Conservation (phyloP, 2,329 filamentous ascomycete genomes). For the Epichloe festucae region DNA sequence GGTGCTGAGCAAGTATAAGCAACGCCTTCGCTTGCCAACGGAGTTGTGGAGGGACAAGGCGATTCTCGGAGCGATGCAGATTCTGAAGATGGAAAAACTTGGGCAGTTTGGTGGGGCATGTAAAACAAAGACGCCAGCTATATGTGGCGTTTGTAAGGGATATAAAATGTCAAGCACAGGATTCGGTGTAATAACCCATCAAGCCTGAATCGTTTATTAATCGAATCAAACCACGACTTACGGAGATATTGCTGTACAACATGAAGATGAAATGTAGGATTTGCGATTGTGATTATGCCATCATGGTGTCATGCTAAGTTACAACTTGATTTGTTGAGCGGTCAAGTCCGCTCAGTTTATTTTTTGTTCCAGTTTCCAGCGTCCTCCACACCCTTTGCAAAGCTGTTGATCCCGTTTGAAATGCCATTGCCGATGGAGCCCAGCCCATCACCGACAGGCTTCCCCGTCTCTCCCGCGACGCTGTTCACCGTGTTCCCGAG, state of each 20-base stretch:
- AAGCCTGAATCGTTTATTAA: not conserved
- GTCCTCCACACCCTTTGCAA: slow-evolving; percentile 42
- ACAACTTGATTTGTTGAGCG: not conserved
- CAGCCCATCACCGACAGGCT: slow-evolving; percentile 42
- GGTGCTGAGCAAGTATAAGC: slow-evolving; percentile 62
- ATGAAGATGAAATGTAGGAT: too few species aligned
- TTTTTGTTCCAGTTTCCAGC: slow-evolving; percentile 43
- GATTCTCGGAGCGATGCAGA: not conserved
- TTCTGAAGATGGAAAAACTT: not conserved
- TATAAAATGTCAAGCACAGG: not conserved
- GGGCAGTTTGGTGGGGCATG: not conserved
- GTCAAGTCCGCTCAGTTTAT: not conserved
- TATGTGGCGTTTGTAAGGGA: not conserved
- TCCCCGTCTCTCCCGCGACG: slow-evolving; percentile 39
- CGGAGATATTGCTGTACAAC: too few species aligned
- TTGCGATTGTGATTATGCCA: not conserved
- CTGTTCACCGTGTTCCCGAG: slow-evolving; percentile 42
- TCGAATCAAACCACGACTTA: not conserved
- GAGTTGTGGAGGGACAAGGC: too few species aligned
- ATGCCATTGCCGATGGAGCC: slow-evolving; percentile 39
- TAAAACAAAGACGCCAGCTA: not conserved
- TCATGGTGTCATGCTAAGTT: not conserved
- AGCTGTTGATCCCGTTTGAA: slow-evolving; percentile 33
- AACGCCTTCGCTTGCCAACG: not conserved
- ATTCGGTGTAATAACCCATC: not conserved